A percentile compares a stretch with the other conserved stretches of the same genome.
phyloP scores from a whole-genome alignment of 2,329 filamentous ascomycete species.

The Ceratocystis lukuohia region DNA sequence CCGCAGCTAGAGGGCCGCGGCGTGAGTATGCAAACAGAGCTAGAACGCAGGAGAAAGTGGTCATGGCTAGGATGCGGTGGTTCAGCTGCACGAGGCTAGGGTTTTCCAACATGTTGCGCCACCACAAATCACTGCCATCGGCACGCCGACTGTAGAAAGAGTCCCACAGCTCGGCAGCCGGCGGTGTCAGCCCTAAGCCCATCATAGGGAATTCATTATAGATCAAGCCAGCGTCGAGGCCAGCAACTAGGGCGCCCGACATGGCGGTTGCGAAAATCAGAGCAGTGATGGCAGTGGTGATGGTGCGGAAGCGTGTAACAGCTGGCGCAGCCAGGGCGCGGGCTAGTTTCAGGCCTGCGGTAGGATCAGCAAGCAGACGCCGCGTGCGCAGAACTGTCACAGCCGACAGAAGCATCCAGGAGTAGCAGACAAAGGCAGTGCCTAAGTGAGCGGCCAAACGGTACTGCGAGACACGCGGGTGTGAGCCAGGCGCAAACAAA shows the following conservation, averaged over 20 bases:
- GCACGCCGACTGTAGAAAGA: conserved; percentile 68
- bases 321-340: conserved; percentile 50
- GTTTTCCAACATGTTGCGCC: conserved; percentile 97
- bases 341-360: conserved; percentile 46
- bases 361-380: conserved; percentile 54
- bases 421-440: conserved; percentile 84
- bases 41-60: conserved; percentile 71
- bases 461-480: conserved; percentile 91
- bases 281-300: conserved; percentile 53
- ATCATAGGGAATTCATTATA: conserved; percentile 98
- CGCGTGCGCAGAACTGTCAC: conserved; percentile 70
- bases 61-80: conserved; percentile 81
- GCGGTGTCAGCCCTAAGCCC: conserved; percentile 72
- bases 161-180: conserved; percentile 69
- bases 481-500: conserved; percentile 77
- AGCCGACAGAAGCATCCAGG: conserved; percentile 84
- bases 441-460: conserved; percentile 78
- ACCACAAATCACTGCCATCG: conserved; percentile 75
- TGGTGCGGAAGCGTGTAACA: conserved; percentile 60
- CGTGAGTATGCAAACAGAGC: conserved; percentile 70
- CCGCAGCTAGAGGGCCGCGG: conserved; percentile 42
- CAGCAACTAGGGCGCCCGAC: conserved; percentile 86
- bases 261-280: conserved; percentile 84
- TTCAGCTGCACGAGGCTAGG: conserved; percentile 90
- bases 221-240: conserved; percentile 88